These are phyloP conservation scores for Lachancea quebecensis DNA, from an alignment of 805 yeast genomes.

Conservation along the genomic window DNA sequence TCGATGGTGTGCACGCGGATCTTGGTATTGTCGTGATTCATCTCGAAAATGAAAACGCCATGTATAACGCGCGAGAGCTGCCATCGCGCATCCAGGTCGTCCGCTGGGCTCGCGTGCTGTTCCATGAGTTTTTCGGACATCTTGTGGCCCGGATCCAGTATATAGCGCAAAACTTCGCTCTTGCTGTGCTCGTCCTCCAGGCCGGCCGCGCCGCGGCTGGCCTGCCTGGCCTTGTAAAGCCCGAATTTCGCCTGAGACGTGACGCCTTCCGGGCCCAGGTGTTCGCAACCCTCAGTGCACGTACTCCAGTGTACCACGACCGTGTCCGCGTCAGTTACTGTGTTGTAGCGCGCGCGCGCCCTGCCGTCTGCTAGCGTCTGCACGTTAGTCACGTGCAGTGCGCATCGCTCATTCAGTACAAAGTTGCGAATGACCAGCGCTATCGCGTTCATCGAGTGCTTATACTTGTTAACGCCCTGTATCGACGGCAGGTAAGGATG, in stretches of 20 bases:
- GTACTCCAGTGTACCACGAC: slow-evolving; percentile 26
- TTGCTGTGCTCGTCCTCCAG: neutral
- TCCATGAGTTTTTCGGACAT: neutral
- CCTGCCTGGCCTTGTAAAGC: neutral
- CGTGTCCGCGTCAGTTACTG: slow-evolving; percentile 19
- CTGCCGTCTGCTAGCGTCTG: slow-evolving; percentile 27
- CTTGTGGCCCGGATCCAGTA: slow-evolving; percentile 1
- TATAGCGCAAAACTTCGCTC: neutral
- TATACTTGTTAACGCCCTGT: slow-evolving; percentile 49
- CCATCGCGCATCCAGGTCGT: slow-evolving; percentile 3
- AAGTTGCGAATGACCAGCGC: slow-evolving; percentile 49
- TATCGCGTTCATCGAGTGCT: slow-evolving; percentile 49
- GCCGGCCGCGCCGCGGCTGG: neutral
- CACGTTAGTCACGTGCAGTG: slow-evolving; percentile 41
- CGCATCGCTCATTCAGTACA: slow-evolving; percentile 45
- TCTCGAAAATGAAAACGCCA: slow-evolving; percentile 62
- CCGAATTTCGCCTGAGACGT: slow-evolving; percentile 6
- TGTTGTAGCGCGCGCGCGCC: slow-evolving; percentile 10
- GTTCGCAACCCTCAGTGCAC: slow-evolving; percentile 13
- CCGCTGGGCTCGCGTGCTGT: neutral
- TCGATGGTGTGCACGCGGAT: slow-evolving; percentile 62
- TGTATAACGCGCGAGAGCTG: slow-evolving; percentile 21
- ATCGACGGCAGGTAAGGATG: slow-evolving; percentile 49
- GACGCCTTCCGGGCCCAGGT: neutral
- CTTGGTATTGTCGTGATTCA: slow-evolving; percentile 46